These are phyloP conservation scores for Exophiala mesophila DNA, from an alignment of 2,329 filamentous ascomycete species.

Conservation along the genomic window DNA sequence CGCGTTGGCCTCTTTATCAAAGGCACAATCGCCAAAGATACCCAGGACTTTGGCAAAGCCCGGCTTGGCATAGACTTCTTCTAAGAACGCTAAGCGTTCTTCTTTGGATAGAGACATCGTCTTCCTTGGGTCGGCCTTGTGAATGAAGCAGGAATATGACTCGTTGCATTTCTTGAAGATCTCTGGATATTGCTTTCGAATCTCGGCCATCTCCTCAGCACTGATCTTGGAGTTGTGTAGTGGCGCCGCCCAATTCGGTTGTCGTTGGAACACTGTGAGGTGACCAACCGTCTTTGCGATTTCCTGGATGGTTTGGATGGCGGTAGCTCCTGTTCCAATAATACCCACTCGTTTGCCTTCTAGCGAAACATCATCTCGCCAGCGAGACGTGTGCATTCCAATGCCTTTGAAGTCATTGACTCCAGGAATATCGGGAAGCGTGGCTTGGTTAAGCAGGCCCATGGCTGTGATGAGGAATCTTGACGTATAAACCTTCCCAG, in stretches of 20 bases:
- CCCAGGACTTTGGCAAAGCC: constrained; percentile 53
- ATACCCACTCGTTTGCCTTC: constrained; percentile 39
- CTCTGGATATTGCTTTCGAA: constrained; percentile 9
- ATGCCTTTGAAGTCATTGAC: constrained; percentile 25
- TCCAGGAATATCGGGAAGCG: constrained; percentile 28
- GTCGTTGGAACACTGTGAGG: constrained; percentile 55
- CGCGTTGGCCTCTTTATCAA: constrained; percentile 45
- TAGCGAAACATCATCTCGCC: constrained; percentile 23
- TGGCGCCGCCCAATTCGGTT: constrained; percentile 59
- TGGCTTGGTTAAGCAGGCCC: constrained; percentile 19
- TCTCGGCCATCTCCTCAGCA: constrained; percentile 45
- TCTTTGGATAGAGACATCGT: constrained; percentile 11
- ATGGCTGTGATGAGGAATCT: constrained; percentile 17
- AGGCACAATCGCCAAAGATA: constrained; percentile 50
- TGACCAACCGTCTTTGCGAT: constrained; percentile 49
- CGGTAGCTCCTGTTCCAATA: constrained; percentile 46
- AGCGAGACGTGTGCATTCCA: constrained; percentile 28
- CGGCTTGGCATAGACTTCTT: constrained; percentile 46
- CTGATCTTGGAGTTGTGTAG: constrained; percentile 51
- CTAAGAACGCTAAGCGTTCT: constrained; percentile 42
- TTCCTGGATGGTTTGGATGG: constrained; percentile 60
- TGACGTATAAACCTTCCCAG: constrained; percentile 12
- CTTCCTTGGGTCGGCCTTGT: constrained; percentile 49
- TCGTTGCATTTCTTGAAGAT: constrained; percentile 31
- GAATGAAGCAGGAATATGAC: constrained; percentile 56